Evolutionary conservation across 108 stramenopile species (phyloP).

Genomic region (Skeletonema costatum): DNA sequence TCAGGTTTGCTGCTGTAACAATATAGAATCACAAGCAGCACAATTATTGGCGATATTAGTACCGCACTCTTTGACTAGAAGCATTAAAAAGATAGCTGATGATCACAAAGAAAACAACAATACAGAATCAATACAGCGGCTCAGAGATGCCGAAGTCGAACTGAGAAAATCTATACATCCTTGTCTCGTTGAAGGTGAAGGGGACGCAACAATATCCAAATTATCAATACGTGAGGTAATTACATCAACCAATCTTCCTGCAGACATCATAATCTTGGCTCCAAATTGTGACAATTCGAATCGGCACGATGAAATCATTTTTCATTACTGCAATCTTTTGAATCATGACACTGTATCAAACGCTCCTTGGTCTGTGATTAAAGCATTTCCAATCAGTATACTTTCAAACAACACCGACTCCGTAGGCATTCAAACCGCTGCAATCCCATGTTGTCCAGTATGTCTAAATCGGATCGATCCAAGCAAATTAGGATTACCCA

Average conservation of each 20-base stretch:
- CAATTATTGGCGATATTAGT: constrained; percentile 11
- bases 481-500: constrained; percentile 60
- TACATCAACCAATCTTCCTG: constrained; percentile 25
- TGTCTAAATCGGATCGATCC: constrained; percentile 83
- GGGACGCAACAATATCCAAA: not conserved
- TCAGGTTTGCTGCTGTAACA: not conserved
- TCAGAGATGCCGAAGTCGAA: constrained; percentile 17
- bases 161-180: constrained; percentile 38
- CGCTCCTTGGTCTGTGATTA: constrained; percentile 61
- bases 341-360: constrained; percentile 45
- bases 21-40: not conserved
- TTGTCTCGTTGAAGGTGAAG: constrained; percentile 7
- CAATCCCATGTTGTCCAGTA: constrained; percentile 77
- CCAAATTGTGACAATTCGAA: not conserved
- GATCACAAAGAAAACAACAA: not conserved
- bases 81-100: not conserved
- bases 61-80: constrained; percentile 13
- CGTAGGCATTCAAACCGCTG: constrained; percentile 13
- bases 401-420: constrained; percentile 9
- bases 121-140: not conserved
- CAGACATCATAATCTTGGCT: constrained; percentile 17
- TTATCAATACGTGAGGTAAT: constrained; percentile 14
- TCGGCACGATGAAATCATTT: constrained; percentile 10
- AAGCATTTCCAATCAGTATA: constrained; percentile 52
- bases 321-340: constrained; percentile 39